Conservation (phyloP, 1,139 yeast species). For the Tardiomyces blankii region DNA sequence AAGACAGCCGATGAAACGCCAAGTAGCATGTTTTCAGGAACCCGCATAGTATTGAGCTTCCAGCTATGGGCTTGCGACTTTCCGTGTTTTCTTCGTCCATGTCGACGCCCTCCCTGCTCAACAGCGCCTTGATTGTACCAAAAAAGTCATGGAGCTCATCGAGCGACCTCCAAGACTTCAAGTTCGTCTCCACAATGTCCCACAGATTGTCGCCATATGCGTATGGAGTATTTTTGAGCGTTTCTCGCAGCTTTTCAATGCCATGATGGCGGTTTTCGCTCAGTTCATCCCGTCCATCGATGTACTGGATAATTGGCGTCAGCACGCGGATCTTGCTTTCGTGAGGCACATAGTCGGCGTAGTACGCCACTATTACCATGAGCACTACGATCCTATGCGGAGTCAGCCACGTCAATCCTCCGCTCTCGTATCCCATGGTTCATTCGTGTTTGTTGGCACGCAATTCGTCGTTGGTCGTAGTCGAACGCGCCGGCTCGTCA, state of each 20-base stretch:
- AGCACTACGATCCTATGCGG: not conserved
- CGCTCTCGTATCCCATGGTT: not conserved
- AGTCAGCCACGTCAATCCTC: not conserved
- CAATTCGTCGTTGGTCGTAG: no score
- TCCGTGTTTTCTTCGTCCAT: not conserved
- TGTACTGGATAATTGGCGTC: not conserved
- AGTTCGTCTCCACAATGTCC: not conserved
- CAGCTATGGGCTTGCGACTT: not conserved
- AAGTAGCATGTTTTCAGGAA: conserved; percentile 34
- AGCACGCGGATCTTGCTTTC: not conserved
- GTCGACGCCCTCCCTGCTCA: conserved; percentile 2
- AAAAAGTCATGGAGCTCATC: conserved; percentile 3
- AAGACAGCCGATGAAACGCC: conserved; percentile 43
- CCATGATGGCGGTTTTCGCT: not conserved
- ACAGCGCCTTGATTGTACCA: conserved; percentile 3
- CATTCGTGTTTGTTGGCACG: not conserved
- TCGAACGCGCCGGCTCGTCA: no score
- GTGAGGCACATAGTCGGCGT: not conserved
- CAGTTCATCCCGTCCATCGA: not conserved
- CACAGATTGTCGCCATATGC: not conserved
- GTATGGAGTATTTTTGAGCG: not conserved
- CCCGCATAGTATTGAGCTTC: conserved; percentile 27
- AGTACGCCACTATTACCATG: not conserved
- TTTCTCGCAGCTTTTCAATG: not conserved
- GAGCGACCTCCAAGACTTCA: not conserved